Evolutionary conservation across 345 rosid species (phyloP).

Genomic region (Gossypium sturtianum): DNA sequence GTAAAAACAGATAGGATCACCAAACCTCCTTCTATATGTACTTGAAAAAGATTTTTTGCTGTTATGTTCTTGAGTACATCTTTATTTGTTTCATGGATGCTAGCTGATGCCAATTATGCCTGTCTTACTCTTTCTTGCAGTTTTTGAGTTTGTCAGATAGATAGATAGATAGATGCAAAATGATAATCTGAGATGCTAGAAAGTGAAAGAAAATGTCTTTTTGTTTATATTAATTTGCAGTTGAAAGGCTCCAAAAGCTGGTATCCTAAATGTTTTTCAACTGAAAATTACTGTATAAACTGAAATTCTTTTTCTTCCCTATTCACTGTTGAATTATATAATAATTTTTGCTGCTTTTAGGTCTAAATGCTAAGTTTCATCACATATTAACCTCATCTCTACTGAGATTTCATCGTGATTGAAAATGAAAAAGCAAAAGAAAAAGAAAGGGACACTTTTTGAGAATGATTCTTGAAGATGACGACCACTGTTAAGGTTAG

Average conservation of each 20-base stretch:
- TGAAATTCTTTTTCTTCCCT: neutral
- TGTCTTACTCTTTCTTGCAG: neutral
- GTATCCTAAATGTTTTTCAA: neutral
- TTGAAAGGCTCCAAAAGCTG: too few relatives aligned
- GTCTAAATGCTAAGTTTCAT: neutral
- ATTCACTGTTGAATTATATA: conserved; percentile 9
- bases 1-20: conserved; percentile 20
- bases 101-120: neutral
- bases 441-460: conserved; percentile 33
- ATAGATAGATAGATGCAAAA: too few relatives aligned
- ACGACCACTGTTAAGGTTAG: conserved; percentile 12
- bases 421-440: conserved; percentile 17
- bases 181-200: too few relatives aligned
- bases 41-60: neutral
- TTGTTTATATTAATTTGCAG: neutral
- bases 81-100: neutral
- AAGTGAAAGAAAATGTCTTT: too few relatives aligned
- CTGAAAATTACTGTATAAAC: neutral
- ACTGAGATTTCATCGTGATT: conserved; percentile 15
- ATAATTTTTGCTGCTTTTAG: conserved; percentile 6
- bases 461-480: conserved; percentile 21
- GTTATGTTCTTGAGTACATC: neutral
- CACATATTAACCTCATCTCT: neutral
- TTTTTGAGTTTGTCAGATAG: neutral
- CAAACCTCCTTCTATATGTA: neutral